phyloP scores from a whole-genome alignment of 345 rosid species.

The Lagerstroemia speciosa region DNA sequence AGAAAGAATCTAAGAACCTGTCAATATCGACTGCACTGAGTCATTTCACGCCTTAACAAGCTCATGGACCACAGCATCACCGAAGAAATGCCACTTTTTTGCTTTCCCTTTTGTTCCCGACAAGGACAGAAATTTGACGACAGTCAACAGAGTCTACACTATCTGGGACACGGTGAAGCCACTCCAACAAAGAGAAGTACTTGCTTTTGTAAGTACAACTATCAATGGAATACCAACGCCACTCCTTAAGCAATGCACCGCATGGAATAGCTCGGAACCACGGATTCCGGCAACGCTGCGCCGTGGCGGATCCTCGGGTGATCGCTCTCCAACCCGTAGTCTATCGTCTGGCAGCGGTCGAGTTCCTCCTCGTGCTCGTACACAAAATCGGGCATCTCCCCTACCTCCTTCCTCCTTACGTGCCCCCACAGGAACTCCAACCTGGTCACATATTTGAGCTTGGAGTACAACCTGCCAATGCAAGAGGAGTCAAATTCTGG shows the following conservation, averaged over 20 bases:
- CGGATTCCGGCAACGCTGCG: conserved; percentile 20
- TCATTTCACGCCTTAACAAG: too few species aligned
- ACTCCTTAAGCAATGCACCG: conserved; percentile 34
- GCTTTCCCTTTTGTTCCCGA: neutral
- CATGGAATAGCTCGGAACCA: conserved; percentile 34
- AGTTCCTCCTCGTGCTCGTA: conserved; percentile 44
- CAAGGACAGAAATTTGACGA: neutral
- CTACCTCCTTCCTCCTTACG: conserved; percentile 50
- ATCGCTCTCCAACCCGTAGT: conserved; percentile 49
- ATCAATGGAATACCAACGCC: neutral
- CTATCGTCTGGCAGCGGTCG: conserved; percentile 35
- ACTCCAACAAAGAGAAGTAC: neutral
- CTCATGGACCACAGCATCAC: neutral
- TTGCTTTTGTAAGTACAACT: neutral
- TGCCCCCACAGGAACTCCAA: conserved; percentile 58
- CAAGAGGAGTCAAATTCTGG: neutral
- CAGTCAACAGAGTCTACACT: neutral
- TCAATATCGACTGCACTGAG: too few species aligned
- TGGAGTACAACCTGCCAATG: conserved; percentile 36
- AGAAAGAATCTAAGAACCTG: too few species aligned
- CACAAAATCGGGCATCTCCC: conserved; percentile 52
- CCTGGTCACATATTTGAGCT: conserved; percentile 43
- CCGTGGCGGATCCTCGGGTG: conserved; percentile 27
- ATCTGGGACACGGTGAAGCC: neutral
- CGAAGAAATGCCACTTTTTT: neutral